Base-by-base conservation (phyloP, 2,329 filamentous ascomycete genomes). In the Paraconiothyrium sp. region DNA sequence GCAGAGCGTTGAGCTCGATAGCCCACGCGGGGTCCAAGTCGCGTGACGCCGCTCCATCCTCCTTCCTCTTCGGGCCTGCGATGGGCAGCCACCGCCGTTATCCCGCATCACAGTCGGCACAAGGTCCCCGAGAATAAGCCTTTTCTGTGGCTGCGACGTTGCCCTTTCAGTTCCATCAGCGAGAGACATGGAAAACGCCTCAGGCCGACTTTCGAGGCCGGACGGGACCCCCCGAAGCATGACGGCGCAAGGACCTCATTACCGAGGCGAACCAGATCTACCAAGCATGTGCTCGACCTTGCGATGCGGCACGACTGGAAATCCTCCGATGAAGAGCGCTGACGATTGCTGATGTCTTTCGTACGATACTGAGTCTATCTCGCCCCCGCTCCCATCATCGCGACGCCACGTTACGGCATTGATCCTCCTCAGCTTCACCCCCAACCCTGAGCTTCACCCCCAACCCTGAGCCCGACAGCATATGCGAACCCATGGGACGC, bases 11-110 rank as follows among this genome's bases (percentile, higher is more conserved):
- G 35, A 50, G 16, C 13, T 39, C 52, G 32, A 51, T 34, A 11
- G 27, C 22, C 13, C 37, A 37, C 37, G 47, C 37, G 47, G 47
- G 35, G 41, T 34, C 24, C 9, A 7, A 30, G 39, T 14, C 16
- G 27, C 41, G n/a, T 24, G 43, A 39, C 11, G 13, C 14, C 30
- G 44, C 20, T 34, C 52, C 30, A 24, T 8, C 48, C 55, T 58
- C 65, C 67, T 67, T 64, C 66, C 61, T 57, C 34, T 59, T 60
- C 24, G 47, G 61, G 56, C 51, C 59, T 58, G 47, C 48, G 7
- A 47, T 13, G 32, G 56, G 55, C 66, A 58, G 67, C 65, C 67
- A 67, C 67, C 59, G 34, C 39, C 35, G 41, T 37, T 30, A 46
- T 47, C 35, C 37, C 47, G 37, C 58, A 57, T 35, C 32, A 44